Percentiles rank a stretch among this genome's conserved stretches.
Conservation (phyloP, 2,329 filamentous ascomycete species). For the Paramyrothecium roridum region DNA sequence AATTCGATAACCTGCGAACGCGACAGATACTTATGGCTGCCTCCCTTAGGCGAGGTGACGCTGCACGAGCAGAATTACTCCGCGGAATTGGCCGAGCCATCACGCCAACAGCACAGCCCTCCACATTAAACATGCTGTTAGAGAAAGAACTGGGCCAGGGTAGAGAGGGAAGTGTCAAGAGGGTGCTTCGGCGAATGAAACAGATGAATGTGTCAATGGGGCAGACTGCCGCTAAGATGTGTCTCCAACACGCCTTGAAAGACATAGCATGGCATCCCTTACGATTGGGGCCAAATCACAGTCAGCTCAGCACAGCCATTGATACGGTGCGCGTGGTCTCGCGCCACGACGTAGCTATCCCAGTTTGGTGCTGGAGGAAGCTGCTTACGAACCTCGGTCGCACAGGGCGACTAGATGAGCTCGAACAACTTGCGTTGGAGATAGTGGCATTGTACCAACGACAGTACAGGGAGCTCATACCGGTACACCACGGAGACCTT, state of each 20-base stretch:
- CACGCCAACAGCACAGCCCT: slow-evolving; percentile 12
- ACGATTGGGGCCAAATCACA: slow-evolving; percentile 7
- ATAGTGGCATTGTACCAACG: slow-evolving; percentile 36
- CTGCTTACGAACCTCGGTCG: slow-evolving; percentile 42
- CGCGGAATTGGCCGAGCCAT: slow-evolving; percentile 33
- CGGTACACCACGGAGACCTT: slow-evolving; percentile 41
- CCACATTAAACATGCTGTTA: slow-evolving; percentile 18
- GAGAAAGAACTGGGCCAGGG: slow-evolving; percentile 5
- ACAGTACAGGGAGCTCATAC: slow-evolving; percentile 29
- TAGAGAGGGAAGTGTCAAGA: slow-evolving; percentile 16
- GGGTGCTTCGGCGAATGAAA: slow-evolving; percentile 30
- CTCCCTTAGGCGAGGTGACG: slow-evolving; percentile 27
- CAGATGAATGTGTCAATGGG: slow-evolving; percentile 20
- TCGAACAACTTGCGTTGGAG: slow-evolving; percentile 40
- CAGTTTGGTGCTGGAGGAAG: slow-evolving; percentile 36
- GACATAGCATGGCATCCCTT: slow-evolving; percentile 13
- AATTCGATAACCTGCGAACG: slow-evolving; percentile 45
- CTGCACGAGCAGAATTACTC: slow-evolving; percentile 40
- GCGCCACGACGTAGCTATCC: slow-evolving; percentile 28
- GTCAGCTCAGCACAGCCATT: slow-evolving; percentile 26
- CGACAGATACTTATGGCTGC: slow-evolving; percentile 35
- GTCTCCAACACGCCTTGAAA: slow-evolving; percentile 21
- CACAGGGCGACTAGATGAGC: slow-evolving; percentile 38
- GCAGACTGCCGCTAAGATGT: slow-evolving; percentile 19
- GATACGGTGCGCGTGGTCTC: slow-evolving; percentile 22